Base-by-base conservation (phyloP, 345 rosid species). In the Jatropha curcas region DNA sequence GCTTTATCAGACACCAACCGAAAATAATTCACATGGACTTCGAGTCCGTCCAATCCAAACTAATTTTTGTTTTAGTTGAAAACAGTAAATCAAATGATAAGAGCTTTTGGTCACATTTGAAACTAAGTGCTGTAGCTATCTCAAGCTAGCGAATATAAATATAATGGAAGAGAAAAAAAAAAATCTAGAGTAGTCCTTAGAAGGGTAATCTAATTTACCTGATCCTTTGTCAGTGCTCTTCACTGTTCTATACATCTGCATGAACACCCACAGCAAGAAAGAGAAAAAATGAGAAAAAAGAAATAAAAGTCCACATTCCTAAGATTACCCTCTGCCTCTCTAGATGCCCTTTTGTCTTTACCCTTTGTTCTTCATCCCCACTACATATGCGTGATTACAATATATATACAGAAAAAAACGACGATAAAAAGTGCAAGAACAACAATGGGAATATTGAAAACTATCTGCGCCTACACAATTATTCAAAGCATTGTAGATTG, bases 231-330 rank as follows among this genome's bases (percentile, higher is more conserved):
- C 90, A 79, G 98, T 91, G 88, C 87, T 89, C 88, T 86, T 95
- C 80, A 95, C 98, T 89, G 99, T 95, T 88, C 99, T 91, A 80
- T 95, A 95, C 99, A 95, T 95, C 99, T 95, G 93, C 94, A 88
- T 81, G 79, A 80, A 84, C 79, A 79, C 63, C 77, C 67, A 72
- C 57, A 84, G 57, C n/a, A 76, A 52, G 37, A 68, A 69, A 33
- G 66, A n/a, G n/a, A 67, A 33, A 67, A 33, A 71, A 51, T 57
- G 22, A 79, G 67, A 70, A 72, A 65, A 71, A 57, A 50, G 22
- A 22, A 72, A 45, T 45, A 45, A 75, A 80, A 80, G 79, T 82
- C 79, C 76, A 72, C 71, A 71, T 43, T 79, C 74, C 73, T 66
- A 82, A 69, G 84, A 74, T 82, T 84, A 60, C 65, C 63, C 62